phyloP scores from a whole-genome alignment of 2,329 filamentous ascomycete genomes.

The Teratosphaeria nubilosa region DNA sequence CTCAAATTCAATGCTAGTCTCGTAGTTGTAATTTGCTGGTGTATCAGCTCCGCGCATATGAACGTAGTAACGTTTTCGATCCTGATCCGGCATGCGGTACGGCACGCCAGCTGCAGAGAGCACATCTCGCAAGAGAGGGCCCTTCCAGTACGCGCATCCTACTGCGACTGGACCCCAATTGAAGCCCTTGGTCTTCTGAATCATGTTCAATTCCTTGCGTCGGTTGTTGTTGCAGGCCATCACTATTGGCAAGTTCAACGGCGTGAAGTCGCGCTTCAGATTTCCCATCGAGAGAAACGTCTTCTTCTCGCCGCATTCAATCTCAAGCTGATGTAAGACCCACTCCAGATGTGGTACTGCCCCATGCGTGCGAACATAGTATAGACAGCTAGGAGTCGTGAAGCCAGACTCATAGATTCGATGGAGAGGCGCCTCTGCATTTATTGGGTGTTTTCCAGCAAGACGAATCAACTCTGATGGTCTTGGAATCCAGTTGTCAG shows the following conservation, averaged over 20 bases:
- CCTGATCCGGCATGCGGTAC: conserved; percentile 9
- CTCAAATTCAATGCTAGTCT: conserved; percentile 39
- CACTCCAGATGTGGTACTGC: conserved; percentile 41
- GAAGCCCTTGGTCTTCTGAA: conserved; percentile 40
- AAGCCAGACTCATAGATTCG: conserved; percentile 38
- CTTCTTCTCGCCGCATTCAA: conserved; percentile 34
- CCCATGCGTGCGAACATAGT: conserved; percentile 47
- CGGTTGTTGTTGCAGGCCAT: conserved; percentile 43
- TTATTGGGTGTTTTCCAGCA: conserved; percentile 45
- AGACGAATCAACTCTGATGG: conserved; percentile 38
- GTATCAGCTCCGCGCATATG: conserved; percentile 43
- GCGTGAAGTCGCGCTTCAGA: conserved; percentile 32
- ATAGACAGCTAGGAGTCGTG: conserved; percentile 42
- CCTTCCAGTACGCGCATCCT: conserved; percentile 44
- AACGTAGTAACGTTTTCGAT: conserved; percentile 31
- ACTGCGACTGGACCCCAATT: conserved; percentile 38
- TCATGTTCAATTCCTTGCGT: conserved; percentile 43
- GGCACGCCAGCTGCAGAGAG: conserved; percentile 33
- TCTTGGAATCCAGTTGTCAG: conserved; percentile 46
- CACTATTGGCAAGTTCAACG: conserved; percentile 39
- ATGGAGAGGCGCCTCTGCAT: conserved; percentile 37
- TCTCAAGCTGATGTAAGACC: conserved; percentile 40
- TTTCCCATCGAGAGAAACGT: conserved; percentile 36
- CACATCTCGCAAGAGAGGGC: conserved; percentile 36
- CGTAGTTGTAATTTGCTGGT: conserved; percentile 38